Conservation (phyloP, 371 early-diverging fungal genomes). For the Mortierella sp. region DNA sequence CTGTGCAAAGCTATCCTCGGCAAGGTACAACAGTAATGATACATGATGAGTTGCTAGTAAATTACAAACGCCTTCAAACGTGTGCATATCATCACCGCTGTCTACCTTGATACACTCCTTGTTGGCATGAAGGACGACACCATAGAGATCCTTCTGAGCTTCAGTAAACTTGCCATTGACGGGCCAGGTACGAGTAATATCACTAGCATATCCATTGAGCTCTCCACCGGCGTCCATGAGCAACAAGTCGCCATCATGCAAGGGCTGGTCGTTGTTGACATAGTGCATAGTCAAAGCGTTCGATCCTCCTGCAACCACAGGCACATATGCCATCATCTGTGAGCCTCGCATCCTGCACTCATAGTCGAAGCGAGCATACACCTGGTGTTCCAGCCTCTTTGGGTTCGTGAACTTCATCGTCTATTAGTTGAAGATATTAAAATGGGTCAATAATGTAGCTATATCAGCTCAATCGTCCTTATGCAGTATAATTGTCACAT, state of each 20-base stretch:
- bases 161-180: slow-evolving; percentile 88
- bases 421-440: slow-evolving; percentile 24
- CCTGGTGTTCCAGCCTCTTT: slow-evolving; percentile 79
- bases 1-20: slow-evolving; percentile 74
- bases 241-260: slow-evolving; percentile 87
- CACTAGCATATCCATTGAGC: slow-evolving; percentile 90
- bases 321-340: slow-evolving; percentile 92
- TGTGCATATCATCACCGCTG: neutral
- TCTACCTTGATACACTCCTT: slow-evolving; percentile 86
- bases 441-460: neutral
- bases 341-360: slow-evolving; percentile 79
- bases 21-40: neutral
- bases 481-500: neutral
- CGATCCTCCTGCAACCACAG: slow-evolving; percentile 95
- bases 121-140: slow-evolving; percentile 87
- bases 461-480: neutral
- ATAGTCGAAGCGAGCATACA: slow-evolving; percentile 86
- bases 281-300: slow-evolving; percentile 96
- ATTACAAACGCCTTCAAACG: neutral
- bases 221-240: slow-evolving; percentile 96
- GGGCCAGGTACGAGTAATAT: slow-evolving; percentile 97
- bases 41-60: neutral
- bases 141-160: slow-evolving; percentile 88
- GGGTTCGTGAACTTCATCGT: slow-evolving; percentile 80
- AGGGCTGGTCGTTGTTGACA: slow-evolving; percentile 85